Percentiles rank a stretch among this genome's conserved stretches.
Evolutionary conservation across 2,329 filamentous ascomycete species (phyloP).

Genomic region (Nothophaeocryptopus gaeumannii): DNA sequence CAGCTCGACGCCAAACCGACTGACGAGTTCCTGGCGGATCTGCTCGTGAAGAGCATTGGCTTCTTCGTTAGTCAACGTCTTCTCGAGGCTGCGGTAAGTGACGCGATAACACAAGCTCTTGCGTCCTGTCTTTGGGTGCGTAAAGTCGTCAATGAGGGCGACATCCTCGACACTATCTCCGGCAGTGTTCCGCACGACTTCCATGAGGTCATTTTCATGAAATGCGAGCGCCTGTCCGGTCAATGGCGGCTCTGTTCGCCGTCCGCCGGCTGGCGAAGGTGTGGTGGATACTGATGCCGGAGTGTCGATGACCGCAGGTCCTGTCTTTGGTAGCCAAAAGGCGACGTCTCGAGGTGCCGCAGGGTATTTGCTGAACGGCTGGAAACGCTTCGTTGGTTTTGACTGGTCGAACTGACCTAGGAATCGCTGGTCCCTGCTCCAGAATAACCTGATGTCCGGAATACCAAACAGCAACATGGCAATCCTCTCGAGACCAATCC

Average conservation of each 20-base stretch:
- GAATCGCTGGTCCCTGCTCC: constrained; percentile 83
- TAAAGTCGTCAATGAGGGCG: constrained; percentile 77
- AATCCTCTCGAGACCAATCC: constrained; percentile 87
- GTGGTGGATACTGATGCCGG: constrained; percentile 33
- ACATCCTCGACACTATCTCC: constrained; percentile 89
- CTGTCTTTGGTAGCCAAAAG: constrained; percentile 70
- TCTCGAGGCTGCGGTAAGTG: constrained; percentile 88
- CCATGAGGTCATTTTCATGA: constrained; percentile 97
- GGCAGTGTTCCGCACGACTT: constrained; percentile 78
- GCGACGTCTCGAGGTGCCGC: constrained; percentile 88
- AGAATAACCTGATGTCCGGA: constrained; percentile 94
- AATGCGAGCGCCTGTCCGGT: constrained; percentile 51
- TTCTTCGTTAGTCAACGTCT: constrained; percentile 82
- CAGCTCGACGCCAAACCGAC: constrained; percentile 74
- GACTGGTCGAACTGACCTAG: constrained; percentile 69
- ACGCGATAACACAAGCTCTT: constrained; percentile 89
- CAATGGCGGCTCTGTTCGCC: constrained; percentile 34
- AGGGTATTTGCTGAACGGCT: constrained; percentile 88
- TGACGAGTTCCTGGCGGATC: constrained; percentile 64
- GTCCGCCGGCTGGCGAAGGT: constrained; percentile 35
- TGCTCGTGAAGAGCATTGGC: constrained; percentile 71
- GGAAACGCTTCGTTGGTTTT: constrained; percentile 61
- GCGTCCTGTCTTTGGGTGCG: constrained; percentile 77
- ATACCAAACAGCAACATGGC: constrained; percentile 97
- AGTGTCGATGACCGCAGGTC: constrained; percentile 31